Evolutionary conservation across 805 yeast species (phyloP).

Genomic region (Sugiyamaella valdiviana): DNA sequence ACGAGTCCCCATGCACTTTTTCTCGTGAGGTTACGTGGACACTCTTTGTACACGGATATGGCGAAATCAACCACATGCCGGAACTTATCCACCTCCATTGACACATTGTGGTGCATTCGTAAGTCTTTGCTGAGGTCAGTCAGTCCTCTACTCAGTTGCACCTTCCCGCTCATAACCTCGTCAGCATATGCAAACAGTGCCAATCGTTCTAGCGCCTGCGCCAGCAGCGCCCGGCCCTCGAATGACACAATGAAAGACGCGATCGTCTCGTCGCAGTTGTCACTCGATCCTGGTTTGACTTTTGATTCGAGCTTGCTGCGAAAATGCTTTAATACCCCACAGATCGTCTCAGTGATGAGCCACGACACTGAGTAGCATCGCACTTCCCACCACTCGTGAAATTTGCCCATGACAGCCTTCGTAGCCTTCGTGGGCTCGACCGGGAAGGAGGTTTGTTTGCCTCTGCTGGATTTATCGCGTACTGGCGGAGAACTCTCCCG

Average conservation of each 20-base stretch:
- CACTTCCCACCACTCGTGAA: not conserved
- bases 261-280: not conserved
- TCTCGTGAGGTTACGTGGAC: no score
- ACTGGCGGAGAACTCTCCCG: no score
- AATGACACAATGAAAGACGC: not conserved
- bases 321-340: not conserved
- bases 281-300: not conserved
- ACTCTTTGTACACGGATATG: not conserved
- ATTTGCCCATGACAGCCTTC: not conserved
- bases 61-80: not conserved
- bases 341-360: conserved; percentile 1
- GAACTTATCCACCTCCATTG: not conserved
- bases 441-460: no score
- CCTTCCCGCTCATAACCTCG: not conserved
- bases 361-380: conserved; percentile 1
- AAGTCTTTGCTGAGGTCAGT: conserved; percentile 1
- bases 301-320: not conserved
- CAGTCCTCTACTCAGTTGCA: not conserved
- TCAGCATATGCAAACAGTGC: conserved; percentile 6
- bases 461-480: no score
- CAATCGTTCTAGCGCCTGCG: conserved; percentile 27
- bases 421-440: no score
- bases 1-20: not conserved
- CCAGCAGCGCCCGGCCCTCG: conserved; percentile 5
- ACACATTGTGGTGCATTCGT: not conserved